Base-by-base conservation (phyloP, 2,329 filamentous ascomycete genomes). In the Trichoderma koningiopsis region DNA sequence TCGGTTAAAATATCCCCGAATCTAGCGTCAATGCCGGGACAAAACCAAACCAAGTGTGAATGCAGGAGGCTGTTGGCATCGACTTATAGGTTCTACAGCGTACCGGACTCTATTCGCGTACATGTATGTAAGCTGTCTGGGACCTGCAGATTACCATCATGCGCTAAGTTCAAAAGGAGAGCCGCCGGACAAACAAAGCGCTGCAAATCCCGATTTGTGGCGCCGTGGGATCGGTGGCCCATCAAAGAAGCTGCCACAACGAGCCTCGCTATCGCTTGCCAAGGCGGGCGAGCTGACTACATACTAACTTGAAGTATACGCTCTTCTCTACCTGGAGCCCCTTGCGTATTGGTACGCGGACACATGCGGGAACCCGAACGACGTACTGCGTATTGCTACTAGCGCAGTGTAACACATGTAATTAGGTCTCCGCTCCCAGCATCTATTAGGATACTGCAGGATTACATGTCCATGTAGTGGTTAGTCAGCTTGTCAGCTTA, bases 231-330 rank as follows among this genome's bases (percentile, higher is more conserved):
- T 29, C 29, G 33, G 53, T 27, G 63, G 57, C 53, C 52, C 53
- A 58, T 66, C 37, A n/a, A 58, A 66, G 63, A 66, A 66, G 63
- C 63, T 66, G 19, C 35, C 27, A 49, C n/a, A 66, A 58, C 49
- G 49, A 58, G 63, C 63, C 63, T 66, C 35, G 53, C 63, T 47
- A 40, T 33, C 27, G 52, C 40, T 16, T 33, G 16, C 29, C 16
- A 11, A 11, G 27, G 55, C 11, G 5, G 27, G 55, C 29, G 11
- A 16, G 55, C 55, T 57, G 55, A 66, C 63, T 35, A 35, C n/a
- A n/a, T n/a, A n/a, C 29, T 27, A 31, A 31, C 4, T 31, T 5
- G 1, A 4, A 4, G 1, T 49, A 29, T 58, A 55, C 37, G 35
- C 33, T 52, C 49, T 56, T 49, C 22, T 62, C 40, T 62, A 43